Evolutionary conservation across 1,139 yeast genomes (phyloP).

Genomic region (Blastobotrys malaysiensis): DNA sequence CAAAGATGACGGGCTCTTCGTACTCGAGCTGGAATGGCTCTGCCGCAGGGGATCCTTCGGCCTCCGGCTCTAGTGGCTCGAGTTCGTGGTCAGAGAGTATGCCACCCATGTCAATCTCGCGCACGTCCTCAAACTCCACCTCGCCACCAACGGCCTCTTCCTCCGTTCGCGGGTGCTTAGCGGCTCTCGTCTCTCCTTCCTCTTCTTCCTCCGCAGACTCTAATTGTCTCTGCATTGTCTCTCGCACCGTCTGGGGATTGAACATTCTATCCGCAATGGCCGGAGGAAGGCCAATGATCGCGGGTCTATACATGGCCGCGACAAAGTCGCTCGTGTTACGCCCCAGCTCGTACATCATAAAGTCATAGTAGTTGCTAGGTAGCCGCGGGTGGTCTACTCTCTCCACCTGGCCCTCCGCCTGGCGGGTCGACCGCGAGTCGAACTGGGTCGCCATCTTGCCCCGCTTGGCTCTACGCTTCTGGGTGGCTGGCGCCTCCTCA

Average conservation of each 20-base stretch:
- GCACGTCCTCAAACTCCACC: conserved; percentile 7
- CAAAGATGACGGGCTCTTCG: conserved; percentile 12
- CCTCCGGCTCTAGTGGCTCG: background rate
- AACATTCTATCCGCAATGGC: background rate
- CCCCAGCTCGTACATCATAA: conserved; percentile 5
- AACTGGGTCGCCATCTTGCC: conserved; percentile 6
- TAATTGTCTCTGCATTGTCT: background rate
- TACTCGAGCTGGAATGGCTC: background rate
- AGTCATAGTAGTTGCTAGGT: conserved; percentile 5
- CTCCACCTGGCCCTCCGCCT: background rate
- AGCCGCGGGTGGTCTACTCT: conserved; percentile 3
- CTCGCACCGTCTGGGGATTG: conserved; percentile 1
- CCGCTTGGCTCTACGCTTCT: background rate
- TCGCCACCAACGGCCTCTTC: conserved; percentile 17
- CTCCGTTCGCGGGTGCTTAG: conserved; percentile 6
- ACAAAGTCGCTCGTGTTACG: conserved; percentile 1
- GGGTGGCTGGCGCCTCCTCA: background rate
- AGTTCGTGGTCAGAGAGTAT: background rate
- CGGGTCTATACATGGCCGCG: conserved; percentile 1
- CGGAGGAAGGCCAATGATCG: background rate
- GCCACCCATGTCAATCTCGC: background rate
- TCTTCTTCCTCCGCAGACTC: conserved; percentile 2
- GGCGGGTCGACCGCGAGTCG: conserved; percentile 3
- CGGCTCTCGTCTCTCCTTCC: conserved; percentile 5
- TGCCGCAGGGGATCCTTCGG: background rate